These are phyloP conservation scores for Aspergillus nidulans DNA, from an alignment of 495 filamentous ascomycete genomes.

Conservation along the genomic window DNA sequence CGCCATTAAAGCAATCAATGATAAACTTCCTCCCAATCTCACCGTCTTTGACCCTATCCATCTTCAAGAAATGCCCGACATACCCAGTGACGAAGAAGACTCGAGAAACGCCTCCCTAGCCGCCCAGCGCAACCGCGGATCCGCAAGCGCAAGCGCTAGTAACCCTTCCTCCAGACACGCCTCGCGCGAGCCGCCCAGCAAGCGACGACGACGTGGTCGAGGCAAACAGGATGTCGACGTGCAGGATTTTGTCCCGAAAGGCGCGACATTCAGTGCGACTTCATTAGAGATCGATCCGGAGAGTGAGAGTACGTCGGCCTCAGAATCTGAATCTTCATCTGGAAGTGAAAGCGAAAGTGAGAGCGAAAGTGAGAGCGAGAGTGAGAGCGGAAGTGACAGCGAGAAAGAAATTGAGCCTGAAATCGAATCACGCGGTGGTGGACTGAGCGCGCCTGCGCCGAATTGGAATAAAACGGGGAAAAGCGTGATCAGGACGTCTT, in stretches of 20 bases:
- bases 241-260: constrained; percentile 37
- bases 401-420: neutral
- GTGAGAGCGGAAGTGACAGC: constrained; percentile 1
- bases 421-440: neutral
- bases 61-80: constrained; percentile 25
- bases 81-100: constrained; percentile 37
- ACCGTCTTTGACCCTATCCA: neutral
- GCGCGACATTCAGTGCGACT: constrained; percentile 32
- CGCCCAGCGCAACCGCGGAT: constrained; percentile 19
- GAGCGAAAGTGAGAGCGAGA: constrained; percentile 4
- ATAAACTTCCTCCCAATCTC: neutral
- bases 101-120: constrained; percentile 41
- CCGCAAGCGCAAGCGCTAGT: constrained; percentile 1
- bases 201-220: constrained; percentile 28
- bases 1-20: neutral
- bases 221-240: constrained; percentile 22
- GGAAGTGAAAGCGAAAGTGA: constrained; percentile 10
- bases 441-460: constrained; percentile 23
- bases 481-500: constrained; percentile 32
- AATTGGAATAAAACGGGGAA: constrained; percentile 42
- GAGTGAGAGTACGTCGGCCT: constrained; percentile 28
- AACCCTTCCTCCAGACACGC: constrained; percentile 21
- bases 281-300: constrained; percentile 34
- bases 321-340: constrained; percentile 7
- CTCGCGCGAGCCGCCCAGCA: constrained; percentile 25